A percentile compares a stretch with the other conserved stretches of the same genome.
Evolutionary conservation across 1,284 basidiomycete genomes (phyloP).

Genomic region (Ganoderma lingzhi): DNA sequence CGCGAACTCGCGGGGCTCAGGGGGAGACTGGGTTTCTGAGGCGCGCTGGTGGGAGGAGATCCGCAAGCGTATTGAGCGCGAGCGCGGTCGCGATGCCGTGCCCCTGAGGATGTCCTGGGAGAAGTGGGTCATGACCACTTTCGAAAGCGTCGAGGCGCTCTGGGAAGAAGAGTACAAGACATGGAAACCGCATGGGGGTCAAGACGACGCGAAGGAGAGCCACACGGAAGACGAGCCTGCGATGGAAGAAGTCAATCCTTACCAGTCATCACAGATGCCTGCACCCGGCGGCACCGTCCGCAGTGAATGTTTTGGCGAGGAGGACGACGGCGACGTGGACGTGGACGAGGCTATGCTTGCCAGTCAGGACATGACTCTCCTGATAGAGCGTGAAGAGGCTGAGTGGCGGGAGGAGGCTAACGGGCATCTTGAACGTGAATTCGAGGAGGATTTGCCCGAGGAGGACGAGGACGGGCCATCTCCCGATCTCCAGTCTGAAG

Average conservation of each 20-base stretch:
- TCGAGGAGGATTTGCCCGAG: conserved; percentile 37
- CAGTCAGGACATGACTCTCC: conserved; percentile 56
- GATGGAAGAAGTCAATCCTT: conserved; percentile 40
- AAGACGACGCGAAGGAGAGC: not conserved
- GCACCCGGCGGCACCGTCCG: conserved; percentile 5
- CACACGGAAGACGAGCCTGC: not conserved
- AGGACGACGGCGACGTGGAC: conserved; percentile 46
- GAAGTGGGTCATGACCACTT: conserved; percentile 85
- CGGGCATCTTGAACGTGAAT: conserved; percentile 41
- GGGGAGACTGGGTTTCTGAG: conserved; percentile 76
- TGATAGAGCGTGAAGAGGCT: conserved; percentile 50
- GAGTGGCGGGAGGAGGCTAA: conserved; percentile 43
- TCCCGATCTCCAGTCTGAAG: conserved; percentile 27
- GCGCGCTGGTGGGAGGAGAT: conserved; percentile 76
- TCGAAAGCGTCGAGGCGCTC: conserved; percentile 84
- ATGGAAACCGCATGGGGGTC: conserved; percentile 56
- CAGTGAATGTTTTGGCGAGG: conserved; percentile 25
- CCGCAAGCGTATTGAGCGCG: conserved; percentile 57
- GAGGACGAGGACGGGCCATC: conserved; percentile 44
- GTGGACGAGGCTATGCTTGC: conserved; percentile 63
- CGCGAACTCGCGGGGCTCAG: conserved; percentile 59
- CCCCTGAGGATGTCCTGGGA: conserved; percentile 52
- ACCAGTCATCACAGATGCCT: conserved; percentile 29
- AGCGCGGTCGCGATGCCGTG: conserved; percentile 46
- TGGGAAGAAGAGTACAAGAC: conserved; percentile 68